Evolutionary conservation across 2,329 filamentous ascomycete genomes (phyloP), one percentile per base, ranked within the genome.

Genomic region (Aspergillus arachidicola): DNA sequence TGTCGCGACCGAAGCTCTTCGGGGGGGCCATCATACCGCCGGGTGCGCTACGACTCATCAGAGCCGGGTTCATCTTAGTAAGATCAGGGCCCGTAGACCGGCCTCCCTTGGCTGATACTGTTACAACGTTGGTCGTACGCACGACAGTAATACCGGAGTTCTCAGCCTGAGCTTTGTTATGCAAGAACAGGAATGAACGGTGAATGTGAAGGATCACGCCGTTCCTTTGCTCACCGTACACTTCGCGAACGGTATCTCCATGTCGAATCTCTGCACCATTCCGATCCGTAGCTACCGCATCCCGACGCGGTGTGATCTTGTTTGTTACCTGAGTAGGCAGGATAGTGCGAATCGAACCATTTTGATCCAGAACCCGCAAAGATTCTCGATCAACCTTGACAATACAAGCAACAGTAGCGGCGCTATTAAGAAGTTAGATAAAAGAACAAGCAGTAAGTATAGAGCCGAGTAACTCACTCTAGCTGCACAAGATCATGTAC

Each of bases 371-470:
- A 0, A 97, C 91, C 30, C 91, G 90, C 60, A 99, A 82, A 0
- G 93, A 94, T 78, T 99, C 95, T 59, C 94, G 91, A 73, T 99
- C 95, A 54, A 98, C 93, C 79, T 97, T 96, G 79, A 97, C 90
- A 64, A 99, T 89, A 75, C 93, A 96, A 62, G 91, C 95, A 28
- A 98, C 94, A 0, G 94, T 98, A 3, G 93, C 90, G 46, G 92
- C 88, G 77, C 85, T 87, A 66, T 11, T 64, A 43, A 34, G 30
- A 61, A 69, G 63, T 80, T 71, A 81, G 75, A 28, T 48, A 19
- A 32, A 32, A 9, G 50, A 34, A n/a, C 30, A 63, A n/a, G 23
- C 26, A 53, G 32, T 51, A 12, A 34, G 36, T 16, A 6, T 23
- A 57, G 16, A 26, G 19, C 28, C 26, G 26, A 46, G 79, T 16